Conservation (phyloP, 2,329 filamentous ascomycete species). For the Alternaria viburni region DNA sequence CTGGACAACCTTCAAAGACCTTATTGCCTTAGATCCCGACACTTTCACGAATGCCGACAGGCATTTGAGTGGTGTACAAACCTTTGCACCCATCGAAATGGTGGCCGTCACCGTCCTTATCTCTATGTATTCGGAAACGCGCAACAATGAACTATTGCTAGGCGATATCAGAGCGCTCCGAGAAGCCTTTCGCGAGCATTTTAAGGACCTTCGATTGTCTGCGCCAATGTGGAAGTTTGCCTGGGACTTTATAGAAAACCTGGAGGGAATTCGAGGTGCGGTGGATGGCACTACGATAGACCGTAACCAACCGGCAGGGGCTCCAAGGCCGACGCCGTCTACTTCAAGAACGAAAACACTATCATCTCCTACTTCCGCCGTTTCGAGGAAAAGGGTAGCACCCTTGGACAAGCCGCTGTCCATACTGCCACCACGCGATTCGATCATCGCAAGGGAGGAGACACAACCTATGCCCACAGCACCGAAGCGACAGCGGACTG, state of each 20-base stretch:
- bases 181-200: slow-evolving; percentile 31
- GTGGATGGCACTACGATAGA: slow-evolving; percentile 29
- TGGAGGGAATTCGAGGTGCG: slow-evolving; percentile 34
- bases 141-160: slow-evolving; percentile 36
- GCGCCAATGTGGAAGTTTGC: slow-evolving; percentile 32
- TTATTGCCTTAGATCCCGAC: slow-evolving; percentile 33
- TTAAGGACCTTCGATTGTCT: slow-evolving; percentile 39
- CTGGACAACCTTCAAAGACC: slow-evolving; percentile 39
- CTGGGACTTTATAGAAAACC: slow-evolving; percentile 41
- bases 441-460: slow-evolving; percentile 1
- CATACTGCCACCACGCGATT: background rate
- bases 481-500: slow-evolving; percentile 26
- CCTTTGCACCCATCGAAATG: slow-evolving; percentile 48
- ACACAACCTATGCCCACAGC: background rate
- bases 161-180: slow-evolving; percentile 40
- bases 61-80: slow-evolving; percentile 33
- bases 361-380: background rate
- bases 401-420: background rate
- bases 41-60: slow-evolving; percentile 39
- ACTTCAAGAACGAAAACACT: background rate
- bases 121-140: slow-evolving; percentile 35
- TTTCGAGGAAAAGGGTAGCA: background rate
- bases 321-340: background rate
- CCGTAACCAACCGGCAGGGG: slow-evolving; percentile 1
- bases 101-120: slow-evolving; percentile 43